These are phyloP conservation scores for Aegilops sharonensis DNA, from an alignment of 176 grass and related monocot species.

Conservation along the genomic window DNA sequence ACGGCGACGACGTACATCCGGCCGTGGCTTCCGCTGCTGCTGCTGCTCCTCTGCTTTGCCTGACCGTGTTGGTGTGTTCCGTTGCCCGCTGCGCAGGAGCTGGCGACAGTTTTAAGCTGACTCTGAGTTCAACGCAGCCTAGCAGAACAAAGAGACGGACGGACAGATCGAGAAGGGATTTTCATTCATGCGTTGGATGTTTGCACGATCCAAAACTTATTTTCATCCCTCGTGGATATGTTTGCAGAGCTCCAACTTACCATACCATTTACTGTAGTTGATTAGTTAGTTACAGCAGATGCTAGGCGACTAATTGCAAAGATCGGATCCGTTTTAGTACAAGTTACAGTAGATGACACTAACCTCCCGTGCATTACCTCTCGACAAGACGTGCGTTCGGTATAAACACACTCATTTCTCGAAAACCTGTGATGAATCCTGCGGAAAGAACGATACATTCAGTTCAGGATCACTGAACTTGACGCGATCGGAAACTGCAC, in stretches of 20 bases:
- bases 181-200: neutral
- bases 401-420: too few species aligned
- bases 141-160: neutral
- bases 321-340: neutral
- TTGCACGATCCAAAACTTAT: neutral
- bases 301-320: neutral
- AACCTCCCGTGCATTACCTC: too few species aligned
- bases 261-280: neutral
- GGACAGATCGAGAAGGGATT: neutral
- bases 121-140: neutral
- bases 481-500: too few species aligned
- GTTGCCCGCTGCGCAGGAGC: neutral
- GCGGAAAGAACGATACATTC: too few species aligned
- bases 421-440: too few species aligned
- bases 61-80: neutral
- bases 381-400: too few species aligned
- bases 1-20: neutral
- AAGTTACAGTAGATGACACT: too few species aligned
- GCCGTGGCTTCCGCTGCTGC: conserved; percentile 6
- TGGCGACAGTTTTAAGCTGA: neutral
- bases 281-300: neutral
- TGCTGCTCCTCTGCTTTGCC: neutral
- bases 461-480: too few species aligned
- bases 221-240: neutral
- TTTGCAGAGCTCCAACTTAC: neutral